Percentiles rank a stretch among this genome's conserved stretches.
phyloP scores from a whole-genome alignment of 371 early-diverging fungal genomes.

The Mortierella sp. region DNA sequence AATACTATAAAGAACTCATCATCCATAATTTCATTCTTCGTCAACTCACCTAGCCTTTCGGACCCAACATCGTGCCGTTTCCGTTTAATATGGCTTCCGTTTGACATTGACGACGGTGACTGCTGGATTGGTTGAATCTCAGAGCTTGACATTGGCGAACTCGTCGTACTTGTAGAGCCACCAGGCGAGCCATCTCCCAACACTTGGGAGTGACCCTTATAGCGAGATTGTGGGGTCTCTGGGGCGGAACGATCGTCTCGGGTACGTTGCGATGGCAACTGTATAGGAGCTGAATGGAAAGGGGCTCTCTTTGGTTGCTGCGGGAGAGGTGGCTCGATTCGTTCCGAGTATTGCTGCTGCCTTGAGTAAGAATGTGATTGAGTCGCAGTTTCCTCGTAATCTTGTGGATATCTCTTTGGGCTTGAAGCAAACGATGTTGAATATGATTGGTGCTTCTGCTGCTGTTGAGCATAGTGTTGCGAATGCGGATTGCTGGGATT shows the following conservation, averaged over 20 bases:
- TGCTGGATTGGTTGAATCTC: conserved; percentile 15
- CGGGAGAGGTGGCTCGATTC: conserved; percentile 5
- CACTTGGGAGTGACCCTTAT: conserved; percentile 19
- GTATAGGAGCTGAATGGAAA: conserved; percentile 46
- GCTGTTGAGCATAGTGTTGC: conserved; percentile 15
- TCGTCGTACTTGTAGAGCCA: conserved; percentile 9
- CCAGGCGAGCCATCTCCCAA: conserved; percentile 4
- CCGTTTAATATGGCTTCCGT: conserved; percentile 20
- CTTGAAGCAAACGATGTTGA: background rate
- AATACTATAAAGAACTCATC: too few species aligned
- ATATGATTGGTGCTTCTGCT: conserved; percentile 14
- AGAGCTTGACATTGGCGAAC: conserved; percentile 39
- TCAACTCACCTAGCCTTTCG: conserved; percentile 16
- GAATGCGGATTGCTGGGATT: too few species aligned
- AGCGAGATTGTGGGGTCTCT: conserved; percentile 7
- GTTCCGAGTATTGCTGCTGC: conserved; percentile 18
- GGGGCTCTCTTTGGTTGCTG: conserved; percentile 7
- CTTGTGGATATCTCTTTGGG: conserved; percentile 9
- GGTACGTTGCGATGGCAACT: conserved; percentile 22
- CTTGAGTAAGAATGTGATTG: background rate
- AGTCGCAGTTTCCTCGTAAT: conserved; percentile 15
- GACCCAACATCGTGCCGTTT: conserved; percentile 25
- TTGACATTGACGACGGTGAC: conserved; percentile 1
- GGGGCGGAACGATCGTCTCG: conserved; percentile 7
- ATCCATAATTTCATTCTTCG: too few species aligned